Evolutionary conservation across 139 green algal species (phyloP), one percentile per base, ranked within the genome.

Genomic region (Astrephomene gubernaculifera): DNA sequence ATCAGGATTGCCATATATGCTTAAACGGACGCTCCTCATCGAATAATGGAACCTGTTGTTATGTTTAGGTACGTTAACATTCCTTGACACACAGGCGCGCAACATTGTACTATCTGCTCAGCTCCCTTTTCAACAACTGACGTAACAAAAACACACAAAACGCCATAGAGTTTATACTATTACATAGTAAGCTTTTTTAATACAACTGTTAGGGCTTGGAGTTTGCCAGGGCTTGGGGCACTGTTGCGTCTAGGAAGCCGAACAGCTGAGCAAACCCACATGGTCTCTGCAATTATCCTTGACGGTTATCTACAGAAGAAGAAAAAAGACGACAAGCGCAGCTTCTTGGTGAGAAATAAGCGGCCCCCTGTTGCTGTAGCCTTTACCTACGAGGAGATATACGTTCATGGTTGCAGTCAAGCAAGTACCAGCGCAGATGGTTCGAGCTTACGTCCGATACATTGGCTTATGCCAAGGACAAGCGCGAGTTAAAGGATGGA

Each of bases 301-400:
- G 65, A 86, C 31, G 79, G 79, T 12, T 86, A 60, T n/a, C 49
- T 86, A 2, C 65, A 53, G 24, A 86, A 86, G 79, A 86, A 86
- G 65, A 86, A 86, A 61, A 86, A 71, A 41, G 45, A 78, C 22
- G 79, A 86, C 7, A 86, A 71, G 49, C 35, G 65, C 10, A 79
- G 53, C 65, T 76, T 78, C 49, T 43, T 86, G 65, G 79, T 86
- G 49, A 41, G 79, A 21, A 52, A 57, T 17, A 57, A 57, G 17
- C 17, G 49, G 49, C 14, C 49, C 49, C 49, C 17, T 12, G 49
- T 17, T 57, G 12, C 14, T 57, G 49, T 57, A 17, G 49, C 12
- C 49, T 12, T 45, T 31, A 29, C 0, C 25, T 49, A 3, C 27
- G 27, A 27, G 3, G 41, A 14, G 14, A 60, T 60, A 49, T n/a